Conservation (phyloP, 179 eudicot genomes). For the Actinidia chinensis region DNA sequence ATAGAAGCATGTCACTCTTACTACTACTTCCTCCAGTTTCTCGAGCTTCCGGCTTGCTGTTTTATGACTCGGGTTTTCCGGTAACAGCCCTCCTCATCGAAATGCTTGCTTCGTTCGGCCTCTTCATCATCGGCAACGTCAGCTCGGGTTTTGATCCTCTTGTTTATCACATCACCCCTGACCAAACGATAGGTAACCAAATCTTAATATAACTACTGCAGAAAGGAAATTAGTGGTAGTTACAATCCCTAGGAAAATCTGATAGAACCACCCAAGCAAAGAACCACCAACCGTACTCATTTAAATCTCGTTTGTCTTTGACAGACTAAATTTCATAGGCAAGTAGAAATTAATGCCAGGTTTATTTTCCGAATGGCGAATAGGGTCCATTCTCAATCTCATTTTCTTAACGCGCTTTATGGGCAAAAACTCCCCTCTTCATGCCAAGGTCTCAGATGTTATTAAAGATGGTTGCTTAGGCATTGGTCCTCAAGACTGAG, state of each 20-base stretch:
- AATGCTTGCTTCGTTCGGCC: slow-evolving; percentile 30
- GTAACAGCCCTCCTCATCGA: slow-evolving; percentile 42
- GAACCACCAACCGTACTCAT: background rate
- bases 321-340: background rate
- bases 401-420: no score
- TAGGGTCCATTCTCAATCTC: no score
- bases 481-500: no score
- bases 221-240: background rate
- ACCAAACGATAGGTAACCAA: background rate
- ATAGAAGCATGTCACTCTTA: slow-evolving; percentile 13
- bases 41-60: slow-evolving; percentile 16
- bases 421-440: no score
- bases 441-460: no score
- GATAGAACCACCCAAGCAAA: background rate
- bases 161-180: slow-evolving; percentile 45
- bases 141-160: slow-evolving; percentile 23
- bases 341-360: no score
- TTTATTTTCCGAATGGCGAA: no score
- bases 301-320: background rate
- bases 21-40: slow-evolving; percentile 21
- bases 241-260: background rate
- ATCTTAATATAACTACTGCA: background rate
- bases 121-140: slow-evolving; percentile 43
- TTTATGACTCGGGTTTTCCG: slow-evolving; percentile 5
- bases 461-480: no score